Conservation (phyloP, 1,284 basidiomycete genomes). For the Puccinia horiana region DNA sequence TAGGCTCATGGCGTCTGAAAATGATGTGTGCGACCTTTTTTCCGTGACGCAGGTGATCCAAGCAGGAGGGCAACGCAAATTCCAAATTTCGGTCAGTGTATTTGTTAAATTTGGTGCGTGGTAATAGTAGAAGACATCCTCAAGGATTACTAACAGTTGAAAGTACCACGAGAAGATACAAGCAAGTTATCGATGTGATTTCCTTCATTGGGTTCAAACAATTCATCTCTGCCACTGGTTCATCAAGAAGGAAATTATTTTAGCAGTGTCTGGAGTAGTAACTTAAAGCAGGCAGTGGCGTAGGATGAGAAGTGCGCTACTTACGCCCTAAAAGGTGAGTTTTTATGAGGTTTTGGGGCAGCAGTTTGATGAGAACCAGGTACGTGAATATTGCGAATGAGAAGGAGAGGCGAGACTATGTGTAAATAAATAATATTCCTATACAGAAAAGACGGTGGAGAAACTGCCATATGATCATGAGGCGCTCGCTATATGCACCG, state of each 20-base stretch:
- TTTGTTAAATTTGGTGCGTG: not conserved
- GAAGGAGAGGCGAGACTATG: no score
- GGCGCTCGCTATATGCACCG: no score
- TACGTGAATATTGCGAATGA: not conserved
- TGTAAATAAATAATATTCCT: no score
- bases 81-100: not conserved
- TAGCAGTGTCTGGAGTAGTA: not conserved
- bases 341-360: not conserved
- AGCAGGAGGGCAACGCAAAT: not conserved
- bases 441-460: no score
- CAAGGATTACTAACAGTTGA: not conserved
- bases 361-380: not conserved
- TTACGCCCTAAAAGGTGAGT: not conserved
- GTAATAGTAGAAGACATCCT: not conserved
- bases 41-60: not conserved
- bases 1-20: constrained; percentile 40
- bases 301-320: not conserved
- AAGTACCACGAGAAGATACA: not conserved
- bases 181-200: not conserved
- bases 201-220: not conserved
- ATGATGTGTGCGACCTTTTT: constrained; percentile 27
- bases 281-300: not conserved
- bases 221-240: not conserved
- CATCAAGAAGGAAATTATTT: not conserved
- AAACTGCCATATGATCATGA: no score